These are phyloP conservation scores for Leptographium galeiforme DNA, from an alignment of 2,329 filamentous ascomycete species.

Conservation along the genomic window DNA sequence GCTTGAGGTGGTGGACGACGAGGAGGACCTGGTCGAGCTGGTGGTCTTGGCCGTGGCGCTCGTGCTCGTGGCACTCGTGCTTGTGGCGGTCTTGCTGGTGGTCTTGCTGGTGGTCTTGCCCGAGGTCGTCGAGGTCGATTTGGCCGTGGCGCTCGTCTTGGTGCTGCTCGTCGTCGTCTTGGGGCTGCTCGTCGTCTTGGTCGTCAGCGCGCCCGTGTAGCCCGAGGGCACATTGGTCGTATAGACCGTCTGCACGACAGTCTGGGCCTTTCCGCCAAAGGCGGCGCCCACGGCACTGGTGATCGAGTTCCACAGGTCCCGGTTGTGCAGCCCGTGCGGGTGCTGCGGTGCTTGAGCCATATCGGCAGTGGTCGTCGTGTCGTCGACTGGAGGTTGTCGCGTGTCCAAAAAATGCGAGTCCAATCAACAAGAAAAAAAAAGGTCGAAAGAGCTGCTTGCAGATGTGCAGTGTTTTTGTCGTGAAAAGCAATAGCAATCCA, in stretches of 20 bases:
- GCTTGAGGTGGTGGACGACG: neutral
- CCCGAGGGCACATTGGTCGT: slow-evolving; percentile 1
- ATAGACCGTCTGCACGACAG: slow-evolving; percentile 2
- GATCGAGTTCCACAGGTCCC: slow-evolving; percentile 9
- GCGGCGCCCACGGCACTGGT: slow-evolving; percentile 10
- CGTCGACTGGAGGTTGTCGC: neutral
- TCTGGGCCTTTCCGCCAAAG: slow-evolving; percentile 1
- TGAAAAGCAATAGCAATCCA: too few species aligned
- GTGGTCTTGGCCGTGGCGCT: neutral
- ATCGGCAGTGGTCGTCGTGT: neutral
- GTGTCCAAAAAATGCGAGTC: neutral
- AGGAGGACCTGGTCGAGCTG: neutral
- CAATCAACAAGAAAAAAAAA: too few species aligned
- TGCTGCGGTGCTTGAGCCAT: slow-evolving; percentile 7
- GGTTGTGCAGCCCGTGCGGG: neutral
- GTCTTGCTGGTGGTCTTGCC: neutral
- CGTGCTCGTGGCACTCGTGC: neutral
- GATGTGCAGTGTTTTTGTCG: too few species aligned
- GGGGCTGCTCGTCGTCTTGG: neutral
- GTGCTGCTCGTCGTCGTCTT: neutral
- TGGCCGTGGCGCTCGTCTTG: slow-evolving; percentile 2
- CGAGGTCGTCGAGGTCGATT: neutral
- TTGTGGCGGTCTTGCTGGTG: too few species aligned
- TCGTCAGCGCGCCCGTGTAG: slow-evolving; percentile 4
- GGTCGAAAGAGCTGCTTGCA: too few species aligned